Evolutionary conservation across 352 stramenopile species (phyloP).

Genomic region (Hyaloperonospora arabidopsidis): DNA sequence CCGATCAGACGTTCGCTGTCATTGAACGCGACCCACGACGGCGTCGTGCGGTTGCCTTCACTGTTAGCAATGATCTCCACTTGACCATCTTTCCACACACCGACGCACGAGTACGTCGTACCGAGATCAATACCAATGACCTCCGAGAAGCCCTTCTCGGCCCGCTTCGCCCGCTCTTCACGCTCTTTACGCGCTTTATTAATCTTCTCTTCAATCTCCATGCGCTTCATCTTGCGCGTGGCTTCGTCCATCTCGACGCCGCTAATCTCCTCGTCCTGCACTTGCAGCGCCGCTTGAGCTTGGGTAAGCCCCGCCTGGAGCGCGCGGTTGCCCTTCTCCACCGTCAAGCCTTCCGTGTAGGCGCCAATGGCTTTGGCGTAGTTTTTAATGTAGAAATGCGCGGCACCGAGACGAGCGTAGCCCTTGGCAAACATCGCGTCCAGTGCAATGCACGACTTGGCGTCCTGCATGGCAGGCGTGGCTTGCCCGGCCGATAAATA

Average conservation of each 20-base stretch:
- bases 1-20: background rate
- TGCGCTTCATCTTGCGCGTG: conserved; percentile 86
- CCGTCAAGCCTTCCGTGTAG: conserved; percentile 70
- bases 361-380: conserved; percentile 80
- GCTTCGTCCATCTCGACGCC: conserved; percentile 85
- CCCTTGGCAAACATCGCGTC: conserved; percentile 83
- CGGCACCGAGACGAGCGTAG: conserved; percentile 76
- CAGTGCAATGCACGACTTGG: conserved; percentile 81
- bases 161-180: conserved; percentile 74
- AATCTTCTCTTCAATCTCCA: conserved; percentile 87
- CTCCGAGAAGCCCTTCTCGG: conserved; percentile 81
- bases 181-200: conserved; percentile 84
- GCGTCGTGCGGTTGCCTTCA: conserved; percentile 12
- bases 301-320: conserved; percentile 76
- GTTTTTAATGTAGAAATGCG: conserved; percentile 86
- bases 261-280: conserved; percentile 78
- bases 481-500: conserved; percentile 76
- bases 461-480: conserved; percentile 75
- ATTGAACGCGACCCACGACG: background rate
- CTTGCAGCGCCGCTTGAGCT: conserved; percentile 72
- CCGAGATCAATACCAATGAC: conserved; percentile 84
- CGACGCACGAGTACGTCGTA: conserved; percentile 79
- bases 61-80: conserved; percentile 68
- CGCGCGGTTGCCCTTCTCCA: conserved; percentile 82
- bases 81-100: conserved; percentile 68